Evolutionary conservation across 225 moss, liverwort and hornwort genomes (phyloP).

Genomic region (Physcomitrellopsis africana): DNA sequence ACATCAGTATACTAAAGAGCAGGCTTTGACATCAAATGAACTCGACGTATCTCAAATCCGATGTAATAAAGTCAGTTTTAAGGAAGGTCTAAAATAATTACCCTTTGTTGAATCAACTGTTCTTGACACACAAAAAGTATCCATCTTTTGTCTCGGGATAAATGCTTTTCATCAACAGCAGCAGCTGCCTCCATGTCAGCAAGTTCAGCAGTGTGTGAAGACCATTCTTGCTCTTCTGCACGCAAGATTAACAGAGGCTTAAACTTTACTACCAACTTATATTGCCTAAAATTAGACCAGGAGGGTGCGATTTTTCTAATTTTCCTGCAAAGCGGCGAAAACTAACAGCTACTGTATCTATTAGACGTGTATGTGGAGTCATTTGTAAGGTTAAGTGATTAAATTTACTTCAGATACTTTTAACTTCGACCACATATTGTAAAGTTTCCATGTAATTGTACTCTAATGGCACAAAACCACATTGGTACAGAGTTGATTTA

Average conservation of each 20-base stretch:
- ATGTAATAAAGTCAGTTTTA: background rate
- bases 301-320: too few relatives aligned
- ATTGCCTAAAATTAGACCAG: too few relatives aligned
- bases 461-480: too few relatives aligned
- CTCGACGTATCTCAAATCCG: too few relatives aligned
- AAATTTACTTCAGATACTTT: too few relatives aligned
- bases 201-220: slow-evolving; percentile 45
- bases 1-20: background rate
- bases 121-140: slow-evolving; percentile 58
- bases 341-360: too few relatives aligned
- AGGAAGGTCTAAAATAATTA: slow-evolving; percentile 14
- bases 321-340: too few relatives aligned
- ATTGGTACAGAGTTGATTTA: too few relatives aligned
- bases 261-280: background rate
- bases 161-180: slow-evolving; percentile 26
- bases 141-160: slow-evolving; percentile 54
- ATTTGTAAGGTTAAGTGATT: too few relatives aligned
- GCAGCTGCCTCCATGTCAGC: slow-evolving; percentile 31
- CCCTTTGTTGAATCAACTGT: slow-evolving; percentile 65
- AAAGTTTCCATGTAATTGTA: too few relatives aligned
- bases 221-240: slow-evolving; percentile 52
- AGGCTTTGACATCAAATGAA: background rate
- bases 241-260: slow-evolving; percentile 11
- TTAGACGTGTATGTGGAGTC: too few relatives aligned
- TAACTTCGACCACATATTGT: too few relatives aligned